phyloP scores from a whole-genome alignment of 768 basidiomycete species.

The Mycena latifolia region DNA sequence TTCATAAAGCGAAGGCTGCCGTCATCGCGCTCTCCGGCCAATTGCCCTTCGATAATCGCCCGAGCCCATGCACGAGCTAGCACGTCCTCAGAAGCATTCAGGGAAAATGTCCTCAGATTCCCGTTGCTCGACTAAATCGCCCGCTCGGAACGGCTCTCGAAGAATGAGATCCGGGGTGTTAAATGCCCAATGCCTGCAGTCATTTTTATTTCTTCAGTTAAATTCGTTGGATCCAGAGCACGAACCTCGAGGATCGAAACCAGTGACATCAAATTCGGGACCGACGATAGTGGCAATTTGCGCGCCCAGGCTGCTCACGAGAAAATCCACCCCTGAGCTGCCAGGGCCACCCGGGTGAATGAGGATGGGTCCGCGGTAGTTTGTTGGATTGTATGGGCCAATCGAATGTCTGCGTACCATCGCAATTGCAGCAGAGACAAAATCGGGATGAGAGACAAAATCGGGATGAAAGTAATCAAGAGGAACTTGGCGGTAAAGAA shows the following conservation, averaged over 20 bases:
- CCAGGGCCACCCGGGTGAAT: slow-evolving; percentile 41
- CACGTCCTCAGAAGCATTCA: slow-evolving; percentile 25
- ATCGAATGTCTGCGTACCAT: slow-evolving; percentile 28
- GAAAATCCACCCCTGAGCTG: slow-evolving; percentile 33
- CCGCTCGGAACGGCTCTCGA: slow-evolving; percentile 13
- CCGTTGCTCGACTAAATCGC: slow-evolving; percentile 13
- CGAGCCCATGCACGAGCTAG: slow-evolving; percentile 26
- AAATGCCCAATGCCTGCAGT: slow-evolving; percentile 24
- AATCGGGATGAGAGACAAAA: slow-evolving; percentile 19
- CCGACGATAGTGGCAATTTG: slow-evolving; percentile 30
- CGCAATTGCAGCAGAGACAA: slow-evolving; percentile 33
- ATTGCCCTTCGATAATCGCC: slow-evolving; percentile 7
- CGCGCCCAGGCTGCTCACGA: background rate
- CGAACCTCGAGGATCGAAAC: slow-evolving; percentile 42
- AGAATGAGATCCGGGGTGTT: slow-evolving; percentile 25
- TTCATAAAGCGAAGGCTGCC: slow-evolving; percentile 30
- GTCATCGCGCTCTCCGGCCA: slow-evolving; percentile 28
- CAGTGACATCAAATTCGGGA: slow-evolving; percentile 36
- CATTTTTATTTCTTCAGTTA: background rate
- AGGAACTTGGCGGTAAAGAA: slow-evolving; percentile 30
- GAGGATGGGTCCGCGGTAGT: slow-evolving; percentile 37
- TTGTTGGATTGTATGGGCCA: slow-evolving; percentile 22
- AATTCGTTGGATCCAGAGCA: too few species aligned
- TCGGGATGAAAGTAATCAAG: slow-evolving; percentile 34
- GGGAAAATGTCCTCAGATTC: background rate